phyloP scores from a whole-genome alignment of 2,329 filamentous ascomycete species.

The Aspergillus ochraceus region DNA sequence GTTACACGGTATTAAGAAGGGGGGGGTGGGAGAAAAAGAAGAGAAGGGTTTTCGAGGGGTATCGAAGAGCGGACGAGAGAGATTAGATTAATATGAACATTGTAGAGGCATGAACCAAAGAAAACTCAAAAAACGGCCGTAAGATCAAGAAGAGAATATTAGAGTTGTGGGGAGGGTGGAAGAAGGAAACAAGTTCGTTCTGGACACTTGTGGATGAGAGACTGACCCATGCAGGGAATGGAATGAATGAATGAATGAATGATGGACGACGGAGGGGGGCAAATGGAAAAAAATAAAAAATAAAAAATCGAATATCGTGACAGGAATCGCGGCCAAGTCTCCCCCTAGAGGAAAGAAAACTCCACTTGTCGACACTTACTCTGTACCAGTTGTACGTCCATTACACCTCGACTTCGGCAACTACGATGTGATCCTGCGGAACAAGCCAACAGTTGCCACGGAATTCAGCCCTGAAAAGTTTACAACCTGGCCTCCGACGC shows the following conservation, averaged over 20 bases:
- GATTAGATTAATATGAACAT: slow-evolving; percentile 11
- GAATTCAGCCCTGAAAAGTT: neutral
- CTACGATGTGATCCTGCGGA: neutral
- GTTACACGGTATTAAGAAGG: neutral
- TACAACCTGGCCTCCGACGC: neutral
- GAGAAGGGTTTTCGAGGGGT: slow-evolving; percentile 1
- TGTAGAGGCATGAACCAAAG: slow-evolving; percentile 5
- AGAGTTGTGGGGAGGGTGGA: neutral
- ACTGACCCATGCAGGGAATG: slow-evolving; percentile 9
- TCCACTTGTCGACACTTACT: slow-evolving; percentile 1
- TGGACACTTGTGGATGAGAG: neutral
- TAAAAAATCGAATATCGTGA: slow-evolving; percentile 2
- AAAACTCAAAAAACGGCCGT: neutral
- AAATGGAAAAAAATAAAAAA: slow-evolving; percentile 13
- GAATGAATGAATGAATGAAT: slow-evolving; percentile 2
- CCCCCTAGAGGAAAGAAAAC: slow-evolving; percentile 6
- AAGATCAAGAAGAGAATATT: slow-evolving; percentile 10
- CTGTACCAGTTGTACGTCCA: neutral
- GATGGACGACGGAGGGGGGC: slow-evolving; percentile 12
- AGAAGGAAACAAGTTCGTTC: neutral
- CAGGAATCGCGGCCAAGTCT: slow-evolving; percentile 6
- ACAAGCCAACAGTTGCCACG: neutral
- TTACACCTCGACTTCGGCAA: neutral
- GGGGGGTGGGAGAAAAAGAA: no score
- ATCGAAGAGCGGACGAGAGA: slow-evolving; percentile 1